phyloP scores from a whole-genome alignment of 805 yeast species.

The Scheffersomyces amazonensis region DNA sequence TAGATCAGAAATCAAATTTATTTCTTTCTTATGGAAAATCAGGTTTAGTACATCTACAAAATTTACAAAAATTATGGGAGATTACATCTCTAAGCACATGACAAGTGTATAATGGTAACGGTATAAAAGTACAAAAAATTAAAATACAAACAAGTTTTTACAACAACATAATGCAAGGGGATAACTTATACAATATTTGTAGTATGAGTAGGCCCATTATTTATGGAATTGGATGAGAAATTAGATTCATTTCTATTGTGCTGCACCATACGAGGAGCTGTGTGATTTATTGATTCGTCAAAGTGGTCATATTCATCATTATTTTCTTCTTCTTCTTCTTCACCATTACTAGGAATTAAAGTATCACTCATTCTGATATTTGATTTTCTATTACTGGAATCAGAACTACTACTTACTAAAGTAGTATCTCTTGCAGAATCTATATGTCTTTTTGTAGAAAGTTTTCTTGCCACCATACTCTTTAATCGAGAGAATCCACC shows the following conservation, averaged over 20 bases:
- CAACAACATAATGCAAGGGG: no score
- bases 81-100: no score
- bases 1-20: conserved; percentile 2
- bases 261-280: conserved; percentile 6
- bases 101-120: no score
- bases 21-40: conserved; percentile 2
- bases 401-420: conserved; percentile 1
- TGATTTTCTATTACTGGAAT: conserved; percentile 4
- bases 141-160: no score
- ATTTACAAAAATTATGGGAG: conserved; percentile 15
- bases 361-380: conserved; percentile 25
- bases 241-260: conserved; percentile 25
- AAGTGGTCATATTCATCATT: conserved; percentile 2
- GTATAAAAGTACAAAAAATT: no score
- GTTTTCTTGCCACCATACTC: conserved; percentile 42
- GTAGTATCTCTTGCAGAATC: conserved; percentile 10
- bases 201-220: conserved; percentile 22
- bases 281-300: conserved; percentile 3
- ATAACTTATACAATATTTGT: no score
- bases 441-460: conserved; percentile 29
- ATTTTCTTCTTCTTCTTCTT: conserved; percentile 5
- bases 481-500: conserved; percentile 29
- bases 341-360: conserved; percentile 12
- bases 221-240: conserved; percentile 14
- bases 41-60: conserved; percentile 6